Evolutionary conservation across 1,284 basidiomycete genomes (phyloP), one percentile per base, ranked within the genome.

Genomic region (Cutaneotrichosporon dermatis): DNA sequence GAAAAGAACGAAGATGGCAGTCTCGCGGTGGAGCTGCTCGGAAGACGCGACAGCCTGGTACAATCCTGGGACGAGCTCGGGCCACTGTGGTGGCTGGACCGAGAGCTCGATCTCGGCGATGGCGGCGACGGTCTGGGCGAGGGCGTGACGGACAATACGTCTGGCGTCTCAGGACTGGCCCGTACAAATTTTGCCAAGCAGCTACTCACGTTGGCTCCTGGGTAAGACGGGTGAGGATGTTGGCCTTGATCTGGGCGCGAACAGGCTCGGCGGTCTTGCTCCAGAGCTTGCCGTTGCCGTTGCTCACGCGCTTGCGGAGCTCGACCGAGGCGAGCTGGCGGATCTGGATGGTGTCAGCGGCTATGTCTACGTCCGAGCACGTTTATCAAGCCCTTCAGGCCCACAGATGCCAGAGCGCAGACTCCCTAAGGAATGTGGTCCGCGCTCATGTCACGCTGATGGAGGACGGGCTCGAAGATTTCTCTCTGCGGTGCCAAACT

Each of bases 291-390:
- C 89, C 89, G 67, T 88, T 88, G 71, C 88, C 88, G 76, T 86
- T 84, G 34, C 83, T 79, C 59, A 99, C 84, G 63, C 95, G 88
- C 83, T 99, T 99, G 68, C 96, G 84, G 72, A 98, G 83, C 81
- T 99, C 96, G 60, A 99, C 94, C n/a, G 94, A 92, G 53, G 94
- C 91, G 25, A 99, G 85, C 86, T 99, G 96, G 58, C 95, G 90
- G 62, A 97, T 87, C 92, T 96, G 65, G 7, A 7, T 12, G 25
- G 8, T 13, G 39, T 50, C 16, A 51, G 53, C 37, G 25, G 25
- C 25, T 25, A 25, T 25, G 25, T 25, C 25, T 25, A 25, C 25
- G 25, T 25, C 25, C 25, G 25, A 25, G 25, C 25, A 25, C 25
- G 25, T 25, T 25, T 25, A 25, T 25, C 25, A 25, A 25, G 25